A percentile compares a stretch with the other conserved stretches of the same genome.
Conservation (phyloP, 768 basidiomycete species). For the Pleurotus sapidus region DNA sequence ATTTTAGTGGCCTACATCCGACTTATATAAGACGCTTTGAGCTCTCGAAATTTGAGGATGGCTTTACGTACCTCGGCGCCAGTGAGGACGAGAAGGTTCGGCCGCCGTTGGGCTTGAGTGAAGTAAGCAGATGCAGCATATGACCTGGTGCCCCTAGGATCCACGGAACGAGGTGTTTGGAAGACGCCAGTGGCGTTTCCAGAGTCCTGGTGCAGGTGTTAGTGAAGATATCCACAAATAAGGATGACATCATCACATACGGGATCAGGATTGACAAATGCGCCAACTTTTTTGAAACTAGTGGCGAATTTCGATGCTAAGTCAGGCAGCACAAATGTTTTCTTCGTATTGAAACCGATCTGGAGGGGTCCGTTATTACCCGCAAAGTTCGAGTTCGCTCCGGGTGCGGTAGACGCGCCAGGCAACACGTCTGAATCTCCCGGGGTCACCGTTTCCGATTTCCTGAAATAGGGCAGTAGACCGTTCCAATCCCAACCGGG, state of each 20-base stretch:
- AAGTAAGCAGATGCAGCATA: conserved; percentile 24
- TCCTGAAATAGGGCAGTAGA: conserved; percentile 7
- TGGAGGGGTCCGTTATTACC: too few relatives aligned
- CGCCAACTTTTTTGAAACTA: neutral
- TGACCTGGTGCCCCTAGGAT: conserved; percentile 21
- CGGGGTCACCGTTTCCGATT: conserved; percentile 1
- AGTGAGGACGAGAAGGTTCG: conserved; percentile 25
- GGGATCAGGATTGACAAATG: neutral
- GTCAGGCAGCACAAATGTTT: too few relatives aligned
- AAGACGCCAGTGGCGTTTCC: conserved; percentile 2
- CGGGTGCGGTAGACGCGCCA: too few relatives aligned
- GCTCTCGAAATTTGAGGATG: conserved; percentile 21
- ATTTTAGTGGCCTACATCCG: neutral
- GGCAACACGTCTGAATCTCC: too few relatives aligned
- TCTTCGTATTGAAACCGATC: too few relatives aligned
- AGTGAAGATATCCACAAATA: neutral
- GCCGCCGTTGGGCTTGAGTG: conserved; percentile 20
- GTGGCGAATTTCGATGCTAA: too few relatives aligned
- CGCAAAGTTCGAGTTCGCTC: too few relatives aligned
- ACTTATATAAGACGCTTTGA: conserved; percentile 6
- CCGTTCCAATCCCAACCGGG: conserved; percentile 9
- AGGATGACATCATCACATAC: neutral
- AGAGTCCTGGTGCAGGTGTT: neutral
- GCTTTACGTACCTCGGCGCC: conserved; percentile 17
- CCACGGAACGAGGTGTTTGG: conserved; percentile 14